These are phyloP conservation scores for Pseudoturritis turrita DNA, from an alignment of 345 rosid genomes.

Conservation along the genomic window DNA sequence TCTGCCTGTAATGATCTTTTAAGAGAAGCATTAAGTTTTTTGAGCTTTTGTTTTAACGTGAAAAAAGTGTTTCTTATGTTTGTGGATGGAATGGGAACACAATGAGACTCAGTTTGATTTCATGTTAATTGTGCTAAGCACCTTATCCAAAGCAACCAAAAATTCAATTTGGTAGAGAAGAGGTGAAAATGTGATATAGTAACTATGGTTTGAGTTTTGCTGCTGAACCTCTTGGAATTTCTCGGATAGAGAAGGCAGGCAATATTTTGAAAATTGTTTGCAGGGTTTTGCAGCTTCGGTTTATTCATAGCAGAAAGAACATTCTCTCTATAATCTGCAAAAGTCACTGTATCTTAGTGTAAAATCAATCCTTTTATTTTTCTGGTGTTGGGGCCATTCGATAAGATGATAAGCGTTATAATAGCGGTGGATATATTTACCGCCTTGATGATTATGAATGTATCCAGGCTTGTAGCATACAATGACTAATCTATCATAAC, in stretches of 20 bases:
- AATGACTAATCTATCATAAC: not conserved
- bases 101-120: not conserved
- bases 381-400: not conserved
- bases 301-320: not conserved
- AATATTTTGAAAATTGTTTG: not conserved
- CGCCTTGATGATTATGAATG: not conserved
- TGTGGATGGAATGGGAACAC: constrained; percentile 10
- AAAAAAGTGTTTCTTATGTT: not conserved
- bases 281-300: not conserved
- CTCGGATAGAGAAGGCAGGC: not conserved
- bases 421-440: not conserved
- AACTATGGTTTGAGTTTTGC: not conserved
- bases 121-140: not conserved
- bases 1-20: not conserved
- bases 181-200: not conserved
- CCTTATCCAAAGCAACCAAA: not conserved
- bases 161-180: not conserved
- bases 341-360: not conserved
- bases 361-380: not conserved
- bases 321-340: not conserved
- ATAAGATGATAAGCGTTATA: not conserved
- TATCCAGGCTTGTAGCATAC: not conserved
- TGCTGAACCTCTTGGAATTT: too few species aligned
- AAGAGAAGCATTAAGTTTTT: not conserved
- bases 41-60: not conserved